phyloP scores from a whole-genome alignment of 2,329 filamentous ascomycete genomes.

The Rutstroemia sp. region DNA sequence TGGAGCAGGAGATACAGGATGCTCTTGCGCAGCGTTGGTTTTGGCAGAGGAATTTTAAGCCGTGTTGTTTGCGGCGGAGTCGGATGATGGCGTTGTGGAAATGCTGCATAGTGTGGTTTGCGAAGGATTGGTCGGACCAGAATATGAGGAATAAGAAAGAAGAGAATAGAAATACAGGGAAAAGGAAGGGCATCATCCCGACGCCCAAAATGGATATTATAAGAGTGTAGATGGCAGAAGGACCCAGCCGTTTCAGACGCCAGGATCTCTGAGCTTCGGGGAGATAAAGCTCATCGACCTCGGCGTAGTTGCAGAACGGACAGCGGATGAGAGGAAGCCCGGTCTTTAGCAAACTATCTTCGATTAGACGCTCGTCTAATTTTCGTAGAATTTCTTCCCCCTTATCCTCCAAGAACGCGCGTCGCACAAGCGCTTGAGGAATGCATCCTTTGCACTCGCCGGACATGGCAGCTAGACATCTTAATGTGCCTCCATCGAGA shows the following conservation, averaged over 20 bases:
- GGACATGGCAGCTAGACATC: constrained; percentile 71
- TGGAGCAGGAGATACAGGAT: constrained; percentile 77
- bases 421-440: constrained; percentile 58
- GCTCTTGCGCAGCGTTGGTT: constrained; percentile 57
- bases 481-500: constrained; percentile 62
- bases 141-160: constrained; percentile 39
- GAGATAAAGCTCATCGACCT: constrained; percentile 71
- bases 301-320: constrained; percentile 86
- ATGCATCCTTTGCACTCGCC: constrained; percentile 70
- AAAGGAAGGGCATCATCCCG: constrained; percentile 47
- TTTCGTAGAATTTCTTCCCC: constrained; percentile 63
- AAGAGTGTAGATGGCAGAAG: constrained; percentile 27
- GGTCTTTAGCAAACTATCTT: constrained; percentile 67
- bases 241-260: constrained; percentile 46
- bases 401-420: constrained; percentile 62
- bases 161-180: constrained; percentile 43
- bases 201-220: constrained; percentile 44
- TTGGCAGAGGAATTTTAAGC: constrained; percentile 71
- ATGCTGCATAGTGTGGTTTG: constrained; percentile 36
- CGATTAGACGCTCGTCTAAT: constrained; percentile 72
- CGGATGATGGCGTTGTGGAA: constrained; percentile 56
- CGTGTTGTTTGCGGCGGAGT: constrained; percentile 61
- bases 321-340: constrained; percentile 72
- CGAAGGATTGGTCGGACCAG: constrained; percentile 36
- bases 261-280: constrained; percentile 47